A percentile compares a stretch with the other conserved stretches of the same genome.
These are phyloP conservation scores for Penicillium digitatum DNA, from an alignment of 2,329 filamentous ascomycete genomes.

Conservation along the genomic window DNA sequence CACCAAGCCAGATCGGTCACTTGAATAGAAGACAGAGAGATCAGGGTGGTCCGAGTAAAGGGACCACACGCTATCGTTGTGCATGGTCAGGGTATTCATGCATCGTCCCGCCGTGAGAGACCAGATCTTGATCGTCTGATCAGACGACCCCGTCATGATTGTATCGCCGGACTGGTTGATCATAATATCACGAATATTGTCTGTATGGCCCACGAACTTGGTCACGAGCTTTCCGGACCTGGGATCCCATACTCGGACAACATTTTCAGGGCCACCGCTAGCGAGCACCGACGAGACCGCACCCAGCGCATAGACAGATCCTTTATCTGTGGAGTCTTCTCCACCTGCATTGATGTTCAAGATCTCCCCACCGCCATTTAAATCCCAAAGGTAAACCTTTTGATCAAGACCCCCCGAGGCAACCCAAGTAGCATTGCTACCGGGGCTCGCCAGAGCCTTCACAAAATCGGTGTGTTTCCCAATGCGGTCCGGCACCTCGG, in stretches of 20 bases:
- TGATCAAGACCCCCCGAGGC: conserved; percentile 91
- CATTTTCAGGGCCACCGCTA: conserved; percentile 89
- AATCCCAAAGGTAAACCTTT: conserved; percentile 89
- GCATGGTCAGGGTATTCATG: conserved; percentile 98
- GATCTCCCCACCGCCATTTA: conserved; percentile 79
- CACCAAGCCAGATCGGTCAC: conserved; percentile 86
- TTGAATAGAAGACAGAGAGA: conserved; percentile 88
- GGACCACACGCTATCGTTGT: conserved; percentile 97
- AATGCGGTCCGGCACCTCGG: conserved; percentile 69
- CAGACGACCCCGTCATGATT: conserved; percentile 89
- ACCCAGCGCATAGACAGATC: conserved; percentile 87
- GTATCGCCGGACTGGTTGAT: conserved; percentile 85
- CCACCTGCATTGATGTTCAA: conserved; percentile 73
- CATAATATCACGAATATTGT: conserved; percentile 86
- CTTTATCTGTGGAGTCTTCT: conserved; percentile 80
- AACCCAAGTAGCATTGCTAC: conserved; percentile 71
- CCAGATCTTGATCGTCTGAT: conserved; percentile 98
- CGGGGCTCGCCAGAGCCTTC: conserved; percentile 82
- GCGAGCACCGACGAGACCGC: conserved; percentile 77
- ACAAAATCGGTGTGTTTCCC: conserved; percentile 95
- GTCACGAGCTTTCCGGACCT: conserved; percentile 84
- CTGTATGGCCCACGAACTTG: conserved; percentile 94
- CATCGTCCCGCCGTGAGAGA: conserved; percentile 91
- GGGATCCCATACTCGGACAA: conserved; percentile 87
- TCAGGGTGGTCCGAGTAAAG: conserved; percentile 83